A percentile compares a stretch with the other conserved stretches of the same genome.
phyloP scores from a whole-genome alignment of 768 basidiomycete species.

The Boletus subparvulus region DNA sequence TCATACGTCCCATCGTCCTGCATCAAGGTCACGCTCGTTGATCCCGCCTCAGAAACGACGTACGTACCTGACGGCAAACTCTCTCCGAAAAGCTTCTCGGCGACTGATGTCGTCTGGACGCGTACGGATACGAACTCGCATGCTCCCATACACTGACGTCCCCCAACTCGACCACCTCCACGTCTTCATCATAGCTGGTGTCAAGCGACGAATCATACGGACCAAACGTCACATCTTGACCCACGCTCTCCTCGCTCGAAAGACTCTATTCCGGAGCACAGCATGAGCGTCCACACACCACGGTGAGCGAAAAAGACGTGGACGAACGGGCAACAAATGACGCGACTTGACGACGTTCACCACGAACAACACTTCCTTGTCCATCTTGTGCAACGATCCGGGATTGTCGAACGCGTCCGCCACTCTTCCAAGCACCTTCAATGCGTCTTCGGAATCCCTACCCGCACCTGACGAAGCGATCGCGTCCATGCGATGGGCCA shows the following conservation, averaged over 20 bases:
- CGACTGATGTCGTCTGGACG: neutral
- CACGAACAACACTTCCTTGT: conserved; percentile 21
- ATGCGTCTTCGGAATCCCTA: conserved; percentile 10
- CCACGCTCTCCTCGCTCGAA: conserved; percentile 17
- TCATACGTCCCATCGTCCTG: conserved; percentile 18
- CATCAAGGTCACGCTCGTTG: neutral
- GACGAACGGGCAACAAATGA: conserved; percentile 21
- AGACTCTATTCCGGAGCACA: conserved; percentile 7
- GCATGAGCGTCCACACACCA: neutral
- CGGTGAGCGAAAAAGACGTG: neutral
- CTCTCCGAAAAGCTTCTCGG: conserved; percentile 3
- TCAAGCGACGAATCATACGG: conserved; percentile 16
- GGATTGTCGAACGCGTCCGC: conserved; percentile 33
- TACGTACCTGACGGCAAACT: conserved; percentile 16
- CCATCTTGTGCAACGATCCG: conserved; percentile 7
- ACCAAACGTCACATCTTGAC: neutral
- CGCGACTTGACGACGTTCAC: conserved; percentile 26
- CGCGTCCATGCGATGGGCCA: conserved; percentile 7
- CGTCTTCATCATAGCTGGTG: conserved; percentile 18
- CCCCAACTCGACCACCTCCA: conserved; percentile 14
- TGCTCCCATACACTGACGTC: conserved; percentile 17
- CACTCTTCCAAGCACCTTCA: conserved; percentile 27
- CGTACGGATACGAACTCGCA: conserved; percentile 14
- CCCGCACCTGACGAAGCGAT: neutral
- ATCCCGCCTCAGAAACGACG: neutral